These are phyloP conservation scores for Penicillium macrosclerotiorum DNA, from an alignment of 495 filamentous ascomycete genomes.

Conservation along the genomic window DNA sequence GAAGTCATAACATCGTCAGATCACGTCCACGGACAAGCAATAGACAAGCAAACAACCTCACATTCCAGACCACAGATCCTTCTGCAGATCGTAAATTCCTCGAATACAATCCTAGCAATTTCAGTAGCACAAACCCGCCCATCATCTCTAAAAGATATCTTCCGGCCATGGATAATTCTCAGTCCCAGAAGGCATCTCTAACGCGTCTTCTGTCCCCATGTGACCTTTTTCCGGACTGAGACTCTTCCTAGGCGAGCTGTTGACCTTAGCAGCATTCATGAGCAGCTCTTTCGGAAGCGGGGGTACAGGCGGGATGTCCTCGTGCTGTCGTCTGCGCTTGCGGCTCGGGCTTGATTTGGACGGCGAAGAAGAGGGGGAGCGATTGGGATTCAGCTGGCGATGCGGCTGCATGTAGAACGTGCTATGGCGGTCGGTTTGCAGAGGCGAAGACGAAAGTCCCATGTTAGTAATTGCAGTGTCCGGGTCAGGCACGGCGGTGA, in stretches of 20 bases:
- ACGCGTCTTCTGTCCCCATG: slow-evolving; percentile 1
- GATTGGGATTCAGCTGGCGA: slow-evolving; percentile 21
- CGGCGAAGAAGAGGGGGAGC: slow-evolving; percentile 17
- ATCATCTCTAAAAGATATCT: slow-evolving; percentile 43
- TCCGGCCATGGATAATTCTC: slow-evolving; percentile 46
- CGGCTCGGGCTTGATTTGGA: slow-evolving; percentile 16
- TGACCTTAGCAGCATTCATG: slow-evolving; percentile 33
- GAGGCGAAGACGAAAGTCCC: slow-evolving; percentile 27
- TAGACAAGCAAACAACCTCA: not conserved
- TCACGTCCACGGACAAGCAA: slow-evolving; percentile 2
- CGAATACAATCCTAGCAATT: not conserved
- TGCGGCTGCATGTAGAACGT: slow-evolving; percentile 26
- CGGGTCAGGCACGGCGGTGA: slow-evolving; percentile 6
- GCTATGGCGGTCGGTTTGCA: slow-evolving; percentile 11
- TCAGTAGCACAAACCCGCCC: not conserved
- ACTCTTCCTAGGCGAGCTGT: slow-evolving; percentile 30
- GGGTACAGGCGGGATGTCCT: slow-evolving; percentile 45
- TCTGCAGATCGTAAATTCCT: not conserved
- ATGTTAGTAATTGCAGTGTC: slow-evolving; percentile 2
- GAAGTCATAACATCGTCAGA: slow-evolving; percentile 19
- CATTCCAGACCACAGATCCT: no score
- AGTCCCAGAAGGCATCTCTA: slow-evolving; percentile 7
- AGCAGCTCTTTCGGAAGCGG: slow-evolving; percentile 43
- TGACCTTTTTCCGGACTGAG: slow-evolving; percentile 1
- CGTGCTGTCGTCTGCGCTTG: slow-evolving; percentile 22